phyloP scores from a whole-genome alignment of 1,139 yeast genomes.

The Yamadazyma atlantica region DNA sequence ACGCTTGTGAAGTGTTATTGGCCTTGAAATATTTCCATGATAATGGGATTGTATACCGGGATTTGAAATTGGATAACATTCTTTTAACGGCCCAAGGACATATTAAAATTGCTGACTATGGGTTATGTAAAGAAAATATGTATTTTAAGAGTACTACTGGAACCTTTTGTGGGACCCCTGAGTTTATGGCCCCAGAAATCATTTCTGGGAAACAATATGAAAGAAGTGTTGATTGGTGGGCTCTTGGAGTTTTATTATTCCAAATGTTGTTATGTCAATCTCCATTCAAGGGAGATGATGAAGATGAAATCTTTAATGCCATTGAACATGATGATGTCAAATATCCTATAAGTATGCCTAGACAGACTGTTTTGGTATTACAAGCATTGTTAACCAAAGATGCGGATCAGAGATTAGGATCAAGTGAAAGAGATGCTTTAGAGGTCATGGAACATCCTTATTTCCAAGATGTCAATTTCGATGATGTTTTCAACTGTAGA shows the following conservation, averaged over 20 bases:
- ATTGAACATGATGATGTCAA: slow-evolving; percentile 96
- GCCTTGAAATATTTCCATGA: slow-evolving; percentile 94
- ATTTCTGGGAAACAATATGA: slow-evolving; percentile 89
- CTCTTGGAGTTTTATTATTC: slow-evolving; percentile 92
- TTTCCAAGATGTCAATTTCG: slow-evolving; percentile 86
- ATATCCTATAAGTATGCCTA: slow-evolving; percentile 96
- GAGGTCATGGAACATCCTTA: slow-evolving; percentile 96
- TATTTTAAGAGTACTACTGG: slow-evolving; percentile 88
- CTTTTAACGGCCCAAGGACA: slow-evolving; percentile 90
- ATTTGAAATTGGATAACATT: slow-evolving; percentile 91
- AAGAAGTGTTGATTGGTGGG: slow-evolving; percentile 99
- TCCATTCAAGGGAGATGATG: slow-evolving; percentile 98
- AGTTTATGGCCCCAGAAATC: slow-evolving; percentile 98
- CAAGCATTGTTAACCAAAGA: slow-evolving; percentile 90
- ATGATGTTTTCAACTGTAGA: slow-evolving; percentile 71
- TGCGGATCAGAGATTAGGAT: slow-evolving; percentile 79
- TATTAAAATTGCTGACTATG: slow-evolving; percentile 94
- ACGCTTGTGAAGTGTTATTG: slow-evolving; percentile 91
- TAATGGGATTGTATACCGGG: slow-evolving; percentile 94
- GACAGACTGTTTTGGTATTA: slow-evolving; percentile 90
- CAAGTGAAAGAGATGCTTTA: slow-evolving; percentile 82
- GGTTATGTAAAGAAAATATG: slow-evolving; percentile 95
- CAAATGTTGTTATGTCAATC: slow-evolving; percentile 97
- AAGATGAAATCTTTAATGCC: slow-evolving; percentile 97
- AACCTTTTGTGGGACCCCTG: slow-evolving; percentile 99